Base-by-base conservation (phyloP, 495 filamentous ascomycete species). In the Bombardia bombarda region DNA sequence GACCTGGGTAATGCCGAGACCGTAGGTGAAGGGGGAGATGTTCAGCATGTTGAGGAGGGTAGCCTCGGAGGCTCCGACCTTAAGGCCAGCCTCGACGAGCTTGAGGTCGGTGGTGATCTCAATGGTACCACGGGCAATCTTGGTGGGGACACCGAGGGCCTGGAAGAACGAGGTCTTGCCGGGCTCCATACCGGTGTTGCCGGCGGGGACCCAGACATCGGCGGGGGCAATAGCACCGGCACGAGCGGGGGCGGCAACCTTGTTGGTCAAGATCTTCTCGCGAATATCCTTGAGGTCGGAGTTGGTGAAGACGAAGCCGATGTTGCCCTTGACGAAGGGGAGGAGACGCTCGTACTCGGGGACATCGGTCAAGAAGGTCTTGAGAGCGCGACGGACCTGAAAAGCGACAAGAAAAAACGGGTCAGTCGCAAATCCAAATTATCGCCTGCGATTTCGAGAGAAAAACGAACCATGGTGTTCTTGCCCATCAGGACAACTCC, bases 121-220 rank as follows among this genome's bases (percentile, higher is more conserved):
- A 67, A 99, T 97, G 75, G 92, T 99, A 89, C 92, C 92, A 94
- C 92, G 93, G 60, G 92, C 92, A 73, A 99, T 99, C 86, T 99
- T 99, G 77, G 92, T 99, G 65, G 92, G 92, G 69, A 99, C 87
- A 86, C 92, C 92, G 67, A 99, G 93, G 63, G 92, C 92, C 80
- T 99, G 92, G 88, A 99, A 99, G 89, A 99, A 99, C 57, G 92
- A 95, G 57, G 92, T 99, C 84, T 99, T 99, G 72, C 92, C 92
- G 65, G 92, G 92, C 70, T 99, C 92, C 92, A 99, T 99, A 76
- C 92, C 92, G 52, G 93, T 99, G 80, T 95, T 98, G 71, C 92
- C 90, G 50, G 87, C 92, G 39, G 92, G 92, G 47, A 98, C 70
- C 74, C 74, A 97, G 53, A 83, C 90, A 63, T 99, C 92, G 61